Evolutionary conservation across 345 rosid species (phyloP).

Genomic region (Salix udensis): DNA sequence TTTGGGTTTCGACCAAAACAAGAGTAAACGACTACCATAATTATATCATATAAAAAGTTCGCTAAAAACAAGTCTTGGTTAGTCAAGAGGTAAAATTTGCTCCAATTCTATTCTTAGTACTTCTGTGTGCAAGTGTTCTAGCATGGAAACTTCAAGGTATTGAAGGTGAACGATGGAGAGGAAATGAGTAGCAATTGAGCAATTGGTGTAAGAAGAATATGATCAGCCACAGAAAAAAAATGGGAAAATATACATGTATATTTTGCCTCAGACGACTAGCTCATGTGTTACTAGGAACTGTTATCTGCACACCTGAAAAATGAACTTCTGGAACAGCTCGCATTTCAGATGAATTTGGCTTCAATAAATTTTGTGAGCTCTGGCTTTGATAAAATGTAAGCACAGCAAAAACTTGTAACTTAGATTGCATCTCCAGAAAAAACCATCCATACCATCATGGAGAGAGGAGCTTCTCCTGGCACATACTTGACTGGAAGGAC

Average conservation of each 20-base stretch:
- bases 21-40: no score
- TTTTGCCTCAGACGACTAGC: constrained; percentile 8
- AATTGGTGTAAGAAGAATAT: not conserved
- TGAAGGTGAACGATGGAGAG: not conserved
- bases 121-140: no score
- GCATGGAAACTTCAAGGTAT: not conserved
- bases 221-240: not conserved
- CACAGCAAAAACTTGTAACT: not conserved
- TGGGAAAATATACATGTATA: constrained; percentile 18
- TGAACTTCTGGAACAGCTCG: constrained; percentile 16
- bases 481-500: not conserved
- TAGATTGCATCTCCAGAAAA: not conserved
- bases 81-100: no score
- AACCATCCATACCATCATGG: not conserved
- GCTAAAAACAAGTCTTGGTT: no score
- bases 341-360: not conserved
- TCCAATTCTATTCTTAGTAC: not conserved
- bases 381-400: not conserved
- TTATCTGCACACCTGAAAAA: constrained; percentile 18
- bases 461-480: not conserved
- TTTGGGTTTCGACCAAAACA: no score
- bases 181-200: not conserved
- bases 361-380: not conserved
- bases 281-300: constrained; percentile 5
- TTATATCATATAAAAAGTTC: no score